Conservation (phyloP, 169 alveolate genomes). For the Eimeria zaria region DNA sequence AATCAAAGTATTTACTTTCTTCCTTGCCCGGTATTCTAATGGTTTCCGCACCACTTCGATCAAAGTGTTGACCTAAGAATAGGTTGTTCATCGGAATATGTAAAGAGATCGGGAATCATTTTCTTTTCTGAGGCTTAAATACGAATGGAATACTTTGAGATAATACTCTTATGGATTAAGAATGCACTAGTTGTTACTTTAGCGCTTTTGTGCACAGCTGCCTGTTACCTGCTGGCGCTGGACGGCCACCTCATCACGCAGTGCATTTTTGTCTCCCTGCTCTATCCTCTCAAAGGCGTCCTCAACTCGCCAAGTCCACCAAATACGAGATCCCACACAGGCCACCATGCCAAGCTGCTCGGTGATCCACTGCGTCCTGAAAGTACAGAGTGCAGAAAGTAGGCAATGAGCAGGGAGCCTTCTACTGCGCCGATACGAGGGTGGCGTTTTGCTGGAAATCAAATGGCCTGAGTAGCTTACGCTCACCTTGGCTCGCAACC, state of each 20-base stretch:
- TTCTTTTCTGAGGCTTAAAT: neutral
- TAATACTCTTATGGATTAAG: neutral
- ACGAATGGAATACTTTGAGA: neutral
- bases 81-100: neutral
- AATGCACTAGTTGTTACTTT: neutral
- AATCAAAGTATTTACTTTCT: slow-evolving; percentile 96
- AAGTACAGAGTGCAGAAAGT: neutral
- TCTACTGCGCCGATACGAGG: neutral
- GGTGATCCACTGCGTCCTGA: slow-evolving; percentile 92
- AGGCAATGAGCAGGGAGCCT: neutral
- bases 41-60: slow-evolving; percentile 95
- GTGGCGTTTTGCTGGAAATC: neutral
- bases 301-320: slow-evolving; percentile 98
- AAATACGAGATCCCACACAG: slow-evolving; percentile 94
- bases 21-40: slow-evolving; percentile 91
- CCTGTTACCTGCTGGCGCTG: slow-evolving; percentile 80
- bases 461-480: neutral
- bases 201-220: neutral
- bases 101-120: neutral
- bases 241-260: slow-evolving; percentile 91
- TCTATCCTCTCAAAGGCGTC: slow-evolving; percentile 96
- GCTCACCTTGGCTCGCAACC: slow-evolving; percentile 92
- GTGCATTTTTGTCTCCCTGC: slow-evolving; percentile 97
- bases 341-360: slow-evolving; percentile 95
- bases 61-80: slow-evolving; percentile 92